Evolutionary conservation across 371 early-diverging fungal genomes (phyloP).

Genomic region (Mortierella sp.): DNA sequence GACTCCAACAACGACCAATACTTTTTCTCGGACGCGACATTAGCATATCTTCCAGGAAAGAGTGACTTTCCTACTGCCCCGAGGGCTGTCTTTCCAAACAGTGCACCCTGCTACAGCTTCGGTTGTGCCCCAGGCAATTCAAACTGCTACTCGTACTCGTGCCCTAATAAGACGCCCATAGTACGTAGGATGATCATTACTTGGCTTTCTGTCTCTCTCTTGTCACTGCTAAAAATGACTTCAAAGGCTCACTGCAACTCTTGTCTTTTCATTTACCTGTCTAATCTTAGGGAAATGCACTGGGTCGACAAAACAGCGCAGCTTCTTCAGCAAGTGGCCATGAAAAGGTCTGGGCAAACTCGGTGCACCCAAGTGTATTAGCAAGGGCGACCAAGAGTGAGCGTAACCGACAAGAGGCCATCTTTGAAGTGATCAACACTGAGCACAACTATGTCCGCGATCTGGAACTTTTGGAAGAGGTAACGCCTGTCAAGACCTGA

Average conservation of each 20-base stretch:
- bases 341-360: conserved; percentile 68
- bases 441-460: conserved; percentile 92
- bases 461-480: conserved; percentile 76
- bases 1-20: conserved; percentile 52
- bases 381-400: conserved; percentile 80
- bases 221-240: too few species aligned
- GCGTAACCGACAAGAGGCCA: conserved; percentile 89
- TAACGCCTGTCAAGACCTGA: too few species aligned
- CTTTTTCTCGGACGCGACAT: conserved; percentile 37
- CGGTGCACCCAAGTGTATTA: conserved; percentile 74
- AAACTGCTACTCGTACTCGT: conserved; percentile 47
- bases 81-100: conserved; percentile 43
- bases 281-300: conserved; percentile 17
- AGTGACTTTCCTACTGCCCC: conserved; percentile 47
- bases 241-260: too few species aligned
- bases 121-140: conserved; percentile 35
- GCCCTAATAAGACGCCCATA: conserved; percentile 38
- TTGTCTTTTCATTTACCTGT: not conserved
- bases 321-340: conserved; percentile 25
- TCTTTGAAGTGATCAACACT: conserved; percentile 90
- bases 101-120: conserved; percentile 34
- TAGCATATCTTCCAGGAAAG: conserved; percentile 37
- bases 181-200: conserved; percentile 20
- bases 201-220: too few species aligned
- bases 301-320: conserved; percentile 41